Evolutionary conservation across 1,284 basidiomycete species (phyloP).

Genomic region (Tranzscheliella williamsii): DNA sequence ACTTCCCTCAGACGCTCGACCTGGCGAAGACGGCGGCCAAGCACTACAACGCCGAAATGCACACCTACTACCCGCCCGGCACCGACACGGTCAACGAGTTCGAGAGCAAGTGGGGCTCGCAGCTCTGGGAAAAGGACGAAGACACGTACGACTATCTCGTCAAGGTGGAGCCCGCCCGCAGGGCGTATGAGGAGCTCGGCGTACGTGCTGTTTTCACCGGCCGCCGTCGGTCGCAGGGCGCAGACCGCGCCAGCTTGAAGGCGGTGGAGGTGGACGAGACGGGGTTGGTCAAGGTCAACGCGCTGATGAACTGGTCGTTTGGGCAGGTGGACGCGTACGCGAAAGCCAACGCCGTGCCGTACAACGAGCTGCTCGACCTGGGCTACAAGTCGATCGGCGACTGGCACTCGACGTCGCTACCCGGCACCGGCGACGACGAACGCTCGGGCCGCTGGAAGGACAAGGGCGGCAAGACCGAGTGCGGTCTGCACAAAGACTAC

Average conservation of each 20-base stretch:
- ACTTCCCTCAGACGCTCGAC: conserved; percentile 89
- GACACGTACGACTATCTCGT: conserved; percentile 86
- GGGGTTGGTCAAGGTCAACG: conserved; percentile 92
- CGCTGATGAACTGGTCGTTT: conserved; percentile 88
- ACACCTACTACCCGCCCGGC: conserved; percentile 78
- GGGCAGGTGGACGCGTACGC: conserved; percentile 83
- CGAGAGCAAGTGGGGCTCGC: conserved; percentile 77
- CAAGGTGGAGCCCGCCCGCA: conserved; percentile 91
- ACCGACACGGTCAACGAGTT: conserved; percentile 76
- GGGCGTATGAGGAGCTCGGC: conserved; percentile 79
- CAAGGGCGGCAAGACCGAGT: conserved; percentile 84
- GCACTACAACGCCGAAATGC: conserved; percentile 74
- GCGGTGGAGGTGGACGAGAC: conserved; percentile 90
- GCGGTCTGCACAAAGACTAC: conserved; percentile 74
- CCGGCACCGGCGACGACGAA: conserved; percentile 70
- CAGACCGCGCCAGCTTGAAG: conserved; percentile 76
- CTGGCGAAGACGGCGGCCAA: conserved; percentile 78
- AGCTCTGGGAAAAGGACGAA: conserved; percentile 87
- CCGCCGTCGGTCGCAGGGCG: conserved; percentile 87
- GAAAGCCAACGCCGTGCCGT: conserved; percentile 79
- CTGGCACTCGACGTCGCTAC: conserved; percentile 85
- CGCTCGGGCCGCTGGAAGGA: conserved; percentile 90
- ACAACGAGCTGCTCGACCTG: conserved; percentile 82
- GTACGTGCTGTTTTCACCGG: conserved; percentile 93
- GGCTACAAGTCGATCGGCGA: conserved; percentile 95